phyloP scores from a whole-genome alignment of 2,329 filamentous ascomycete species.

The Lasiodiplodia gonubiensis region DNA sequence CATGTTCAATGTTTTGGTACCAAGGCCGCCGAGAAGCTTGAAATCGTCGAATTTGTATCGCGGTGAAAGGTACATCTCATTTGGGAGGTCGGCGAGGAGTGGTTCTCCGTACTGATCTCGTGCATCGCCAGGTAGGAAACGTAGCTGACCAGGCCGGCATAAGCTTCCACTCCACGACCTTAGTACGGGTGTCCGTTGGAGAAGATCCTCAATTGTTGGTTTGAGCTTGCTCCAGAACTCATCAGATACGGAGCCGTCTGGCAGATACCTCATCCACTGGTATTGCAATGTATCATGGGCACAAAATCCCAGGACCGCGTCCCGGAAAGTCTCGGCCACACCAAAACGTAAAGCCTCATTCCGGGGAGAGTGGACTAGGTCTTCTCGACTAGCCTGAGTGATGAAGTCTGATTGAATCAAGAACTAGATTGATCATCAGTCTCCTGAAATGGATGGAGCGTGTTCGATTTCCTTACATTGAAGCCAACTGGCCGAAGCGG shows the following conservation, averaged over 20 bases:
- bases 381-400: background rate
- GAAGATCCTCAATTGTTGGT: background rate
- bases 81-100: background rate
- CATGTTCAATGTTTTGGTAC: background rate
- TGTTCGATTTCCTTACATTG: constrained; percentile 39
- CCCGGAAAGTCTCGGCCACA: background rate
- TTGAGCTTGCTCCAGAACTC: background rate
- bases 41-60: background rate
- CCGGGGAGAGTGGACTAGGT: background rate
- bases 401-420: constrained; percentile 6
- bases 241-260: background rate
- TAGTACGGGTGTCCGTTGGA: background rate
- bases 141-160: background rate
- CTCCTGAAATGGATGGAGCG: no score
- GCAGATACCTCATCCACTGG: constrained; percentile 10
- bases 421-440: background rate
- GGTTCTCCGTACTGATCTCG: background rate
- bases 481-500: constrained; percentile 53
- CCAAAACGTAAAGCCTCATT: background rate
- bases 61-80: background rate
- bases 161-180: background rate
- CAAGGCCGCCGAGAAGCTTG: background rate
- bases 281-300: background rate
- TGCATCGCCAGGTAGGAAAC: background rate
- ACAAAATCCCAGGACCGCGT: background rate